A percentile compares a stretch with the other conserved stretches of the same genome.
Evolutionary conservation across 2,329 filamentous ascomycete species (phyloP).

Genomic region (Aspergillus pseudoglaucus): DNA sequence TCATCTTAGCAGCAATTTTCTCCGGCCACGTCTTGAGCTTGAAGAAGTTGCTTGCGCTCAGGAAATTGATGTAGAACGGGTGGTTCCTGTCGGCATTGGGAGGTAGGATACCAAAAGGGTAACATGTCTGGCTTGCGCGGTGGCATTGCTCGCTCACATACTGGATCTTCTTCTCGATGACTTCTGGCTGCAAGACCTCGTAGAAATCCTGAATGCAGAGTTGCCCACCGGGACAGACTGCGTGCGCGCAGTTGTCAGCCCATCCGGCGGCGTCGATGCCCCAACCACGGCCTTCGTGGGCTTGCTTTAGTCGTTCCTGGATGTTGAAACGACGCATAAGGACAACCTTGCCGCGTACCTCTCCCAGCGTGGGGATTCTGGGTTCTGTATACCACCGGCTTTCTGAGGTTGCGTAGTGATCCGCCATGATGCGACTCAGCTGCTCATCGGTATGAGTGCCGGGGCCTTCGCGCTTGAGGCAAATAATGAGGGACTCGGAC

Average conservation of each 20-base stretch:
- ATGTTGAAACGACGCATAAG: conserved; percentile 74
- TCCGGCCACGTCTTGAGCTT: conserved; percentile 88
- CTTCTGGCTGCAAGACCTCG: conserved; percentile 67
- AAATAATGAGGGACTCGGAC: conserved; percentile 76
- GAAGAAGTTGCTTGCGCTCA: conserved; percentile 92
- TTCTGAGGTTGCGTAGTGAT: conserved; percentile 57
- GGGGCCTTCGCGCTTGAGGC: conserved; percentile 83
- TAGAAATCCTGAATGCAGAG: conserved; percentile 93
- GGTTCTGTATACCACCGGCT: conserved; percentile 73
- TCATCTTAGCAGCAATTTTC: conserved; percentile 78
- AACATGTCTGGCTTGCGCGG: conserved; percentile 54
- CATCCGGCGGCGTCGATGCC: conserved; percentile 59
- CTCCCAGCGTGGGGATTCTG: conserved; percentile 68
- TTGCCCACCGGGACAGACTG: conserved; percentile 60
- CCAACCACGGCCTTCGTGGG: conserved; percentile 47
- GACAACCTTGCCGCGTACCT: conserved; percentile 74
- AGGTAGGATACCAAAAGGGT: conserved; percentile 30
- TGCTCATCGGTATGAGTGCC: conserved; percentile 74
- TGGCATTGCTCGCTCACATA: conserved; percentile 69
- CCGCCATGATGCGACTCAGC: conserved; percentile 64
- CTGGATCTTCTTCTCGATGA: conserved; percentile 74
- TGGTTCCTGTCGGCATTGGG: conserved; percentile 42
- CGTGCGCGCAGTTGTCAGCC: conserved; percentile 84
- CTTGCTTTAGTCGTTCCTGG: conserved; percentile 41
- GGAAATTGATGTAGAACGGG: conserved; percentile 83